phyloP scores from a whole-genome alignment of 169 alveolate species.

The Plasmodium gaboni region DNA sequence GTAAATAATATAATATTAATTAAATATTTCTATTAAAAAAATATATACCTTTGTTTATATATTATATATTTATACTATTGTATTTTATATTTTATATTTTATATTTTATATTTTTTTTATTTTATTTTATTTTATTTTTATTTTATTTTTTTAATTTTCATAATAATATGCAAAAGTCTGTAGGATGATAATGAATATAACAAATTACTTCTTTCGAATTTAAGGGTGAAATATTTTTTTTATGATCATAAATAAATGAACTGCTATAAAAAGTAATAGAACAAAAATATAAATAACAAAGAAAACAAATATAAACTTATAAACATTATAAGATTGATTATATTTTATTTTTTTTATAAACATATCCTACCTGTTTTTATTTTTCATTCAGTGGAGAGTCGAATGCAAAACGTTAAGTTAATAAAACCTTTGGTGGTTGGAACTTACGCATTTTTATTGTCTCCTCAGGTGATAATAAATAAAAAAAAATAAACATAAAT shows the following conservation, averaged over 20 bases:
- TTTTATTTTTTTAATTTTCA: not conserved
- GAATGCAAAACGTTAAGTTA: constrained; percentile 80
- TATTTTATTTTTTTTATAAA: not conserved
- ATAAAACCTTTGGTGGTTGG: constrained; percentile 82
- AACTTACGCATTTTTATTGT: constrained; percentile 81
- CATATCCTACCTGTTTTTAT: not conserved
- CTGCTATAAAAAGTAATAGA: constrained; percentile 10
- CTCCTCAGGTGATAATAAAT: constrained; percentile 43
- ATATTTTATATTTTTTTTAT: too few species aligned
- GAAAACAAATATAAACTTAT: not conserved
- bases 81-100: too few species aligned
- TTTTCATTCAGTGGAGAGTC: constrained; percentile 58
- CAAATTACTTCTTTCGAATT: too few species aligned
- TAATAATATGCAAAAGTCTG: not conserved
- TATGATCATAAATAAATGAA: not conserved
- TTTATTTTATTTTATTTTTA: too few species aligned
- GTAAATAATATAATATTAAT: too few species aligned
- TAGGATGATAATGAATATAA: too few species aligned
- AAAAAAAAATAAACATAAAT: not conserved
- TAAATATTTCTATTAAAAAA: too few species aligned
- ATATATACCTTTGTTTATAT: too few species aligned
- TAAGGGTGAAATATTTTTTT: too few species aligned
- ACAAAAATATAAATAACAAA: too few species aligned
- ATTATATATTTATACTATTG: too few species aligned
- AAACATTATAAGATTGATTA: not conserved